phyloP scores from a whole-genome alignment of 1,284 basidiomycete genomes.

The Leccinum fallax region DNA sequence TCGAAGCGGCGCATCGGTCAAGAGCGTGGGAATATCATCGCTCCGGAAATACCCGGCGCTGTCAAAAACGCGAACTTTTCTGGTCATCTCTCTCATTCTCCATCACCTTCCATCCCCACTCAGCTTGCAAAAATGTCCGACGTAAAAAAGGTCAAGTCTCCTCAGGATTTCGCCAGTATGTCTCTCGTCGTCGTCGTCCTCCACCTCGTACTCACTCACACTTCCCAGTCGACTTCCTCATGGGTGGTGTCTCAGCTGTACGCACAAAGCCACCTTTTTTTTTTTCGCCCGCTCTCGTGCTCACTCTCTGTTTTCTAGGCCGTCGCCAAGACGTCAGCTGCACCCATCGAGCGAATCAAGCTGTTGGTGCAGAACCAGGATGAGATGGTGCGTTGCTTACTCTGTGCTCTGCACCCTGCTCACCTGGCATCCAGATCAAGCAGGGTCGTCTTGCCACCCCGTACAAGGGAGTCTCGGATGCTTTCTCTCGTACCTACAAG shows the following conservation, averaged over 20 bases:
- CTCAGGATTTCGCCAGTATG: constrained; percentile 74
- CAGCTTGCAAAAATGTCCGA: constrained; percentile 74
- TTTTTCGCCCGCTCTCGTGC: constrained; percentile 2
- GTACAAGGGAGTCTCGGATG: constrained; percentile 93
- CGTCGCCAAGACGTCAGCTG: constrained; percentile 96
- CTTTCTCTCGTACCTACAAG: constrained; percentile 83
- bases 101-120: constrained; percentile 51
- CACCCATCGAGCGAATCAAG: constrained; percentile 99
- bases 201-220: constrained; percentile 1
- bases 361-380: constrained; percentile 98
- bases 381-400: constrained; percentile 68
- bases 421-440: constrained; percentile 72
- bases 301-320: constrained; percentile 53
- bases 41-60: constrained; percentile 44
- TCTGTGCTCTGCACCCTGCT: constrained; percentile 2
- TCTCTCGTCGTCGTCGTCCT: constrained; percentile 4
- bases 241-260: constrained; percentile 91
- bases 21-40: constrained; percentile 40
- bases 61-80: constrained; percentile 44
- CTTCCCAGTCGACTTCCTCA: constrained; percentile 79
- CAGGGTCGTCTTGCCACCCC: constrained; percentile 90
- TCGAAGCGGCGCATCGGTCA: constrained; percentile 27
- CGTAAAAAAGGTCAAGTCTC: constrained; percentile 73
- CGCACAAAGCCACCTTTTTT: constrained; percentile 33
- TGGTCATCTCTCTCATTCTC: constrained; percentile 33